Conservation (phyloP, 1,284 basidiomycete species). For the Tylopilus sp. region DNA sequence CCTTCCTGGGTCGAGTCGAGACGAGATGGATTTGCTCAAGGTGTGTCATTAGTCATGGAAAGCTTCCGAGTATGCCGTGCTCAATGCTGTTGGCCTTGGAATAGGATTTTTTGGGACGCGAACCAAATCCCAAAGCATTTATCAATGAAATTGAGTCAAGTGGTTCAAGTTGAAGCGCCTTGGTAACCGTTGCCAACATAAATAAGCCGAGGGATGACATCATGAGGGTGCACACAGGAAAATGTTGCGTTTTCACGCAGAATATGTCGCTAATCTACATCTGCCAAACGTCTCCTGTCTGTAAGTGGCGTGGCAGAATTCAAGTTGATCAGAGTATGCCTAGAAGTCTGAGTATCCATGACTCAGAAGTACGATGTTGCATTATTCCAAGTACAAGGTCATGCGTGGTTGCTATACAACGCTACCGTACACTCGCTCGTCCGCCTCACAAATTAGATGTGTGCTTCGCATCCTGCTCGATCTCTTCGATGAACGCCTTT, state of each 20-base stretch:
- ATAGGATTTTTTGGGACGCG: conserved; percentile 80
- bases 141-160: conserved; percentile 36
- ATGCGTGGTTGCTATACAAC: too few relatives aligned
- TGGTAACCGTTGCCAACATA: neutral
- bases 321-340: too few relatives aligned
- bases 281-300: too few relatives aligned
- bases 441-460: neutral
- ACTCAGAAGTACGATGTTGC: too few relatives aligned
- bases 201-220: too few relatives aligned
- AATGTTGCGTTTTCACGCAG: too few relatives aligned
- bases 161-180: neutral
- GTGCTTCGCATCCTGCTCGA: neutral
- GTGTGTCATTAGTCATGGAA: conserved; percentile 35
- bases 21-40: conserved; percentile 69
- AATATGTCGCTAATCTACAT: too few relatives aligned
- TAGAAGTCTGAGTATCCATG: too few relatives aligned
- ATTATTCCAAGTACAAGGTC: too few relatives aligned
- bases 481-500: conserved; percentile 75
- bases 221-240: too few relatives aligned
- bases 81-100: neutral
- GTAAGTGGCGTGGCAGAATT: too few relatives aligned
- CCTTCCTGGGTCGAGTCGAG: conserved; percentile 64
- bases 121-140: conserved; percentile 76
- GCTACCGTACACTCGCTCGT: neutral
- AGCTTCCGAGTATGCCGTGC: neutral